phyloP scores from a whole-genome alignment of 805 yeast genomes.

The Suhomyces tanzawaensis region DNA sequence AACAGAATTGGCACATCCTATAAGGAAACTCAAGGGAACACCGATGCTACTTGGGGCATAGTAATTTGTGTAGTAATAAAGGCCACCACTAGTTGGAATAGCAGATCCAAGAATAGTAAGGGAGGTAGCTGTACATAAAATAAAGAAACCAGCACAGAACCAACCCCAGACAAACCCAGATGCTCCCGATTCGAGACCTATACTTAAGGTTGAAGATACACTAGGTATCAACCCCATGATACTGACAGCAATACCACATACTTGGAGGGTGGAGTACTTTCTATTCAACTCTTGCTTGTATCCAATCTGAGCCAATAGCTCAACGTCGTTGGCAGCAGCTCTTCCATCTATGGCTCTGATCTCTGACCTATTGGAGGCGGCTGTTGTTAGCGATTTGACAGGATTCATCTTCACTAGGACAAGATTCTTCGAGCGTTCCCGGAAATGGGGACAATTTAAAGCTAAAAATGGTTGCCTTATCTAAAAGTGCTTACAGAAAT shows the following conservation, averaged over 20 bases:
- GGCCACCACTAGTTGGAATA: conserved; percentile 74
- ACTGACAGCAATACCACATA: conserved; percentile 70
- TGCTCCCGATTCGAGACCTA: conserved; percentile 61
- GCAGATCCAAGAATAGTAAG: conserved; percentile 69
- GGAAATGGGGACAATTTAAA: too few species aligned
- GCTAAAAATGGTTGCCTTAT: too few species aligned
- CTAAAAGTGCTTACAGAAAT: too few species aligned
- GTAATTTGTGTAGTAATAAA: conserved; percentile 66
- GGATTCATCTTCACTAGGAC: too few species aligned
- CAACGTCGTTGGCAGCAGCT: conserved; percentile 20
- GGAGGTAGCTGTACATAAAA: conserved; percentile 55
- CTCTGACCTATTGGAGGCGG: conserved; percentile 8
- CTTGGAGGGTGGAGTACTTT: conserved; percentile 58
- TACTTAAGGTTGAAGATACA: conserved; percentile 52
- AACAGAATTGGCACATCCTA: conserved; percentile 66
- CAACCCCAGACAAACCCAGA: conserved; percentile 72
- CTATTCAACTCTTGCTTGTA: conserved; percentile 67
- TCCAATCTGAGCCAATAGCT: conserved; percentile 55
- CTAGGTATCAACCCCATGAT: conserved; percentile 72
- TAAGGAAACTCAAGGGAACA: conserved; percentile 56
- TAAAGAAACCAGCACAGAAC: conserved; percentile 56
- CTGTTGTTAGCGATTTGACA: neutral
- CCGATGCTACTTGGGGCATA: conserved; percentile 52
- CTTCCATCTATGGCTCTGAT: conserved; percentile 4
- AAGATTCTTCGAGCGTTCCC: too few species aligned